Evolutionary conservation across 2,329 filamentous ascomycete species (phyloP).

Genomic region (Didymella glomerata): DNA sequence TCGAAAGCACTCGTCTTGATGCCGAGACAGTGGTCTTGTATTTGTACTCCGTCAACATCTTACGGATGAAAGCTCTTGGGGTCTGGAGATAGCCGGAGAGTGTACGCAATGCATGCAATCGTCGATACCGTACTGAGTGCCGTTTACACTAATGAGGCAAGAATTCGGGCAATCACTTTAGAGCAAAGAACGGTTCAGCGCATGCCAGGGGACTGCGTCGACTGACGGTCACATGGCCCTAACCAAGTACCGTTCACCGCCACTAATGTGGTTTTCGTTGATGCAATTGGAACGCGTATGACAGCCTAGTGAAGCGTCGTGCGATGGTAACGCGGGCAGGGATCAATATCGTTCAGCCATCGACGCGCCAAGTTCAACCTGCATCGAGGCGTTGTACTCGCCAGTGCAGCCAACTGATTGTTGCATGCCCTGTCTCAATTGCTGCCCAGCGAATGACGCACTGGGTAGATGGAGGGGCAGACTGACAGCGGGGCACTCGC

Average conservation of each 20-base stretch:
- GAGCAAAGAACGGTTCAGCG: constrained; percentile 15
- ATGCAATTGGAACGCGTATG: constrained; percentile 33
- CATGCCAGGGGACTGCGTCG: constrained; percentile 30
- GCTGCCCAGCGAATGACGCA: constrained; percentile 44
- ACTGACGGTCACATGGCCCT: constrained; percentile 30
- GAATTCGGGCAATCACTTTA: constrained; percentile 2
- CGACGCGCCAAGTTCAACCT: constrained; percentile 30
- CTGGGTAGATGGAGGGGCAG: constrained; percentile 35
- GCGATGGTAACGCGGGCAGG: constrained; percentile 36
- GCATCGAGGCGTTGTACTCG: constrained; percentile 38
- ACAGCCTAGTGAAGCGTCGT: constrained; percentile 32
- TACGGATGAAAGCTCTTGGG: neutral
- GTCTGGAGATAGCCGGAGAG: neutral
- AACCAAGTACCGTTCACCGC: constrained; percentile 35
- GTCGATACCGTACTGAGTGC: constrained; percentile 5
- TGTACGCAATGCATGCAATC: constrained; percentile 9
- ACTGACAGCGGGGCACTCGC: constrained; percentile 33
- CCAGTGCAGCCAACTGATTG: constrained; percentile 37
- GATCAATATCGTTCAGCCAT: constrained; percentile 31
- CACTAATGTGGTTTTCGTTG: constrained; percentile 27
- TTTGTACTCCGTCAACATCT: constrained; percentile 1
- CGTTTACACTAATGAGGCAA: constrained; percentile 11
- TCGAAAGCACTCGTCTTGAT: constrained; percentile 28
- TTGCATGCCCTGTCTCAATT: constrained; percentile 21
- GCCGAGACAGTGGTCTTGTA: constrained; percentile 32